phyloP scores from a whole-genome alignment of 2,329 filamentous ascomycete species.

The Uncinocarpus reesii region DNA sequence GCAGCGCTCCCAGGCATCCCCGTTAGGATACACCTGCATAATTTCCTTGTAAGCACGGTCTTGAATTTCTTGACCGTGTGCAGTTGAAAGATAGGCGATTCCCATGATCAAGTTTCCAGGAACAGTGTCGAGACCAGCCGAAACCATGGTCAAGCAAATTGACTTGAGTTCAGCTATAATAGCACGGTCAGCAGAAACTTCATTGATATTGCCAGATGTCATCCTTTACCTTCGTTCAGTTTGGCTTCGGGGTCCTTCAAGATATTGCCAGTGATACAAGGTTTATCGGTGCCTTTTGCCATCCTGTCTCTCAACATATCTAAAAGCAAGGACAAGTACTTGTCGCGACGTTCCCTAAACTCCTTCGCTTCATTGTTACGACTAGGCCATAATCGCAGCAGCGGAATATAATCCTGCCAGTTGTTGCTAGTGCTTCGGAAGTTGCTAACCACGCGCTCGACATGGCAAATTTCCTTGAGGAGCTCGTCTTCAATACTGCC shows the following conservation, averaged over 20 bases:
- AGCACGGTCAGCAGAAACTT: background rate
- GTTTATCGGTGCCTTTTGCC: conserved; percentile 52
- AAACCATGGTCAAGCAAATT: conserved; percentile 73
- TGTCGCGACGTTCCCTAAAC: conserved; percentile 58
- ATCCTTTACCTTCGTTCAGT: conserved; percentile 49
- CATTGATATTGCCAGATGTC: background rate
- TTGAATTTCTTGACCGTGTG: conserved; percentile 60
- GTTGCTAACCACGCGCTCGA: conserved; percentile 65
- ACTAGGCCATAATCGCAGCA: conserved; percentile 55
- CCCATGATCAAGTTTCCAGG: conserved; percentile 71
- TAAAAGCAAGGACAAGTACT: conserved; percentile 52
- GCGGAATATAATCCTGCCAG: conserved; percentile 74
- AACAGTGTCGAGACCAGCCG: conserved; percentile 70
- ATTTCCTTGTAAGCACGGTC: conserved; percentile 60
- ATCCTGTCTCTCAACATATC: conserved; percentile 52
- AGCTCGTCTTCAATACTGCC: conserved; percentile 58
- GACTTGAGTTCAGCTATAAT: conserved; percentile 61
- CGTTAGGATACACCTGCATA: conserved; percentile 57
- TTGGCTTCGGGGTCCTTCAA: conserved; percentile 60
- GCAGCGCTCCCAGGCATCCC: conserved; percentile 66
- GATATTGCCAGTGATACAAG: conserved; percentile 60
- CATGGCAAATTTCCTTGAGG: conserved; percentile 61
- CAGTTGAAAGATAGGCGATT: conserved; percentile 61
- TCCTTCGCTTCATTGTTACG: conserved; percentile 53
- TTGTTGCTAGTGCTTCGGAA: conserved; percentile 72